A percentile compares a stretch with the other conserved stretches of the same genome.
Evolutionary conservation across 805 yeast genomes (phyloP).

Genomic region (Candida xiaguanensis): DNA sequence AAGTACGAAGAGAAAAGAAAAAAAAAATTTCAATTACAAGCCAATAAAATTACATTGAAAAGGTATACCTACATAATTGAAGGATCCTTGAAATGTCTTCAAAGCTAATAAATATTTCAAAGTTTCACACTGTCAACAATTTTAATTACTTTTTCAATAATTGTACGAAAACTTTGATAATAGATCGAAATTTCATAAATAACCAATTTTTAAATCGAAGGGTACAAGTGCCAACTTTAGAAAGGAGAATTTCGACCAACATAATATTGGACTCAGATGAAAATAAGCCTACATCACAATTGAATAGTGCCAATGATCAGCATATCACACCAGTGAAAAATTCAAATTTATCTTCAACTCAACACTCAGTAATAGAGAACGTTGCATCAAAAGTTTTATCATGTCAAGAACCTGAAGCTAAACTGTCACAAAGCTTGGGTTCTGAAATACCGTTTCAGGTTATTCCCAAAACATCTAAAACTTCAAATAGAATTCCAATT

Average conservation of each 20-base stretch:
- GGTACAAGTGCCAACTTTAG: background rate
- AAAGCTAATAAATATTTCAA: slow-evolving; percentile 12
- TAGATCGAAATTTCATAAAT: slow-evolving; percentile 32
- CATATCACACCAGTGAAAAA: background rate
- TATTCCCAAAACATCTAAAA: slow-evolving; percentile 29
- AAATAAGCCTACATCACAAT: background rate
- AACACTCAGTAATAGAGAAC: slow-evolving; percentile 19
- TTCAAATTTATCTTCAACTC: background rate
- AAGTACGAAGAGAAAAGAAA: too few relatives aligned
- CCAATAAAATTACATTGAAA: background rate
- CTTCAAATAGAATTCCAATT: slow-evolving; percentile 1
- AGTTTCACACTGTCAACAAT: slow-evolving; percentile 19
- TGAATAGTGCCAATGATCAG: too few relatives aligned
- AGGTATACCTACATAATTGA: background rate
- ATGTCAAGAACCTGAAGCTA: slow-evolving; percentile 39
- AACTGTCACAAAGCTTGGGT: slow-evolving; percentile 21
- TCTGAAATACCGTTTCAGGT: slow-evolving; percentile 56
- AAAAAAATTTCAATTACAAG: background rate
- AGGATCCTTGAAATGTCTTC: background rate
- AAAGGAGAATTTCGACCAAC: background rate
- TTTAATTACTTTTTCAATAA: slow-evolving; percentile 38
- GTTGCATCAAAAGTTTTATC: slow-evolving; percentile 44
- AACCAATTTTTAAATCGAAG: slow-evolving; percentile 15
- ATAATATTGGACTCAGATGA: background rate
- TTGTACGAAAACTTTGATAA: slow-evolving; percentile 23